Evolutionary conservation across 768 basidiomycete species (phyloP).

Genomic region (Rhodosporidiobolus sp.): DNA sequence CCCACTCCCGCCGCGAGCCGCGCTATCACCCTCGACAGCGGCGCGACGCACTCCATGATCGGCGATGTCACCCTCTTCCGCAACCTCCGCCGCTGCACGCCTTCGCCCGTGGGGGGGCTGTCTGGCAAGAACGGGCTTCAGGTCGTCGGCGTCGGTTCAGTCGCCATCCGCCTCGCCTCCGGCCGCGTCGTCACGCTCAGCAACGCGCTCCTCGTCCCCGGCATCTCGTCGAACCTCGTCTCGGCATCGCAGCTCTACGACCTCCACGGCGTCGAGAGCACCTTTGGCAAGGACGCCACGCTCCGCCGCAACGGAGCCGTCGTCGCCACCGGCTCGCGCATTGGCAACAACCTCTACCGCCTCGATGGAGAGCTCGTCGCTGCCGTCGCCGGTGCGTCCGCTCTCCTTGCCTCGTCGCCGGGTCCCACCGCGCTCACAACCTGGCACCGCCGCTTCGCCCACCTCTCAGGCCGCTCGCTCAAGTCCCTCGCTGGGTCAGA

Average conservation of each 20-base stretch:
- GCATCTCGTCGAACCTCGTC: slow-evolving; percentile 12
- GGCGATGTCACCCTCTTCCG: background rate
- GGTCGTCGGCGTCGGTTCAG: slow-evolving; percentile 5
- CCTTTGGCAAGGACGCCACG: background rate
- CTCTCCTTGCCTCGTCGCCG: slow-evolving; percentile 5
- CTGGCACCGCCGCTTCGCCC: slow-evolving; percentile 11
- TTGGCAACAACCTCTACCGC: background rate
- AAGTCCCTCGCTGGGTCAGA: background rate
- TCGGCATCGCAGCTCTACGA: background rate
- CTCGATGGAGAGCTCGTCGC: background rate
- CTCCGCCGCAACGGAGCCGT: background rate
- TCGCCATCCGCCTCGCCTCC: background rate
- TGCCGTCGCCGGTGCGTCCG: background rate
- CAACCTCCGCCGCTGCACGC: background rate
- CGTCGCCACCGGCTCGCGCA: slow-evolving; percentile 6
- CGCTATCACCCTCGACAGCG: background rate
- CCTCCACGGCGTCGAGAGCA: background rate
- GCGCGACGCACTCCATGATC: slow-evolving; percentile 1
- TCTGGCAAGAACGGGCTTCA: background rate
- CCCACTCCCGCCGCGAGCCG: background rate
- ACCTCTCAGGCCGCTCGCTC: background rate
- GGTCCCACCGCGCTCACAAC: background rate
- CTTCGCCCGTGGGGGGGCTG: slow-evolving; percentile 16
- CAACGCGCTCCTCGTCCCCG: slow-evolving; percentile 10
- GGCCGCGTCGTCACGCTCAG: background rate